Evolutionary conservation across 257 asterid species (phyloP), one percentile per base, ranked within the genome.

Genomic region (Fraxinus anomala): DNA sequence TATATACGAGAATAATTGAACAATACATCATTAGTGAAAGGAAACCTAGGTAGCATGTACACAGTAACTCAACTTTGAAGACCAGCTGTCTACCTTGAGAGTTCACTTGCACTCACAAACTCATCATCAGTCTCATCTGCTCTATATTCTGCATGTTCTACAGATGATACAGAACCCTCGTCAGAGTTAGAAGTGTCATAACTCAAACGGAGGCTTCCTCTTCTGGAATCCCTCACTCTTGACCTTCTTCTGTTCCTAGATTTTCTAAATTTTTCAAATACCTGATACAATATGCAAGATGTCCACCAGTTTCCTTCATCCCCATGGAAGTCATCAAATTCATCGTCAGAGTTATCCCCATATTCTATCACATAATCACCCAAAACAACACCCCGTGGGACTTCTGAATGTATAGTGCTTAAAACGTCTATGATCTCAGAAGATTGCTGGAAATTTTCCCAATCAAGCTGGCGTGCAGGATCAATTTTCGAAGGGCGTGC

Each of bases 361-460:
- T 92, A 89, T 80, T 92, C 97, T 54, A 92, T 92, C 76, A 92
- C 97, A 86, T 92, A 92, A 84, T 92, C 97, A 51, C 97, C 97
- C 44, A 91, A 79, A 79, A 93, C 96, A 68, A 93, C 96, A 33
- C 97, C 97, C 3, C 90, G 86, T 1, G 97, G 97, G 34, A 92
- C 89, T 79, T 89, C 97, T 3, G 97, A 88, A 68, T 91, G 97
- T 49, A 92, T 92, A 69, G 97, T 92, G 83, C 92, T 92, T 65
- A 93, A 77, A 26, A 93, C 97, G 63, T 93, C 97, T 42, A 93
- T 88, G 54, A 91, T 91, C 82, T 93, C 97, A 10, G 97, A 86
- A 42, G 97, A 91, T 80, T 90, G 96, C 73, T 93, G 97, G 80
- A 93, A 91, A 80, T 89, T 93, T 23, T 93, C 97, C 97, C 97